A percentile compares a stretch with the other conserved stretches of the same genome.
phyloP scores from a whole-genome alignment of 106 monocot genomes.

The Chionographis japonica region DNA sequence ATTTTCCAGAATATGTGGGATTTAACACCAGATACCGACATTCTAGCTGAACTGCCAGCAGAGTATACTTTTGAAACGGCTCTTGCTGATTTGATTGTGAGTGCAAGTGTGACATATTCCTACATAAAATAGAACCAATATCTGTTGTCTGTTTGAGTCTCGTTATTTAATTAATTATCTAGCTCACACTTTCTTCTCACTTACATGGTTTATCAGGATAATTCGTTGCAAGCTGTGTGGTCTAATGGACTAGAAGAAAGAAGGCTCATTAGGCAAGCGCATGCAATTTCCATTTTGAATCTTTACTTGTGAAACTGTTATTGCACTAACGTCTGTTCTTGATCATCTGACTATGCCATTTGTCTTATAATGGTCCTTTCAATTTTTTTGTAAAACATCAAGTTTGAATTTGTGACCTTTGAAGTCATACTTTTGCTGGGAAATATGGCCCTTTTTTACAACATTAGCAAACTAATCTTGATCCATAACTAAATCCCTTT shows the following conservation, averaged over 20 bases:
- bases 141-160: not conserved
- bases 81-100: conserved; percentile 35
- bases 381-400: too few relatives aligned
- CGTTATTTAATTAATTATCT: conserved; percentile 2
- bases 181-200: not conserved
- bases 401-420: too few relatives aligned
- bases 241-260: conserved; percentile 22
- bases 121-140: not conserved
- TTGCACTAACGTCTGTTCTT: too few relatives aligned
- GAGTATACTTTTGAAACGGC: conserved; percentile 40
- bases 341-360: too few relatives aligned
- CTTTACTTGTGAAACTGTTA: too few relatives aligned
- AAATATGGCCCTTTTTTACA: too few relatives aligned
- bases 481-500: too few relatives aligned
- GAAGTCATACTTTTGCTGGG: too few relatives aligned
- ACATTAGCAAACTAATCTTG: too few relatives aligned
- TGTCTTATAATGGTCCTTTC: too few relatives aligned
- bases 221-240: conserved; percentile 41
- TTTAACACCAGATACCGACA: conserved; percentile 33
- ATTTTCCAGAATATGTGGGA: conserved; percentile 42
- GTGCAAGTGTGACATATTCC: not conserved
- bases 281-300: too few relatives aligned
- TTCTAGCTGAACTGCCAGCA: conserved; percentile 35
- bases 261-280: conserved; percentile 16
- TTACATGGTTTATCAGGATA: conserved; percentile 16